These are phyloP conservation scores for Fomitopsis pulvina DNA, from an alignment of 768 basidiomycete species.

Conservation along the genomic window DNA sequence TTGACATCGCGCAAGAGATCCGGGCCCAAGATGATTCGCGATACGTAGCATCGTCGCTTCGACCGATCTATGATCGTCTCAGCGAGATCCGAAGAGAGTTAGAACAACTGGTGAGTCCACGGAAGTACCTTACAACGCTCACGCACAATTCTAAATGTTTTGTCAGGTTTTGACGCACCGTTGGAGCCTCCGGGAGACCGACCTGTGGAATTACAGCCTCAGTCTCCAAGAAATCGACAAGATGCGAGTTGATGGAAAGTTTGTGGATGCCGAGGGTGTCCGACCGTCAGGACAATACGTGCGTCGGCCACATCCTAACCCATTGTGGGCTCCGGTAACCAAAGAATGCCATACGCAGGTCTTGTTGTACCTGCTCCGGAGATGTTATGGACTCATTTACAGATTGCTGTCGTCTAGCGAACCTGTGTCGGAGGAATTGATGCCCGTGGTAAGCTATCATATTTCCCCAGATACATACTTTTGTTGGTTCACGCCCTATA, in stretches of 20 bases:
- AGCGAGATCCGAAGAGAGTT: constrained; percentile 80
- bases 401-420: constrained; percentile 89
- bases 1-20: constrained; percentile 93
- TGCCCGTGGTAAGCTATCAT: constrained; percentile 70
- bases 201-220: constrained; percentile 88
- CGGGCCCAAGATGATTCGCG: constrained; percentile 87
- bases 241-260: constrained; percentile 96
- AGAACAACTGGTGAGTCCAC: constrained; percentile 63
- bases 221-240: constrained; percentile 94
- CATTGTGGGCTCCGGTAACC: background rate
- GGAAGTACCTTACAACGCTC: background rate
- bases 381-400: constrained; percentile 97
- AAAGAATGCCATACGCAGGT: constrained; percentile 69
- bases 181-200: constrained; percentile 94
- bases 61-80: constrained; percentile 91
- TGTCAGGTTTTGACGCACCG: constrained; percentile 69
- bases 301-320: constrained; percentile 23
- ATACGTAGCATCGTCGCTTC: constrained; percentile 78
- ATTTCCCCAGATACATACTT: background rate
- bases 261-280: constrained; percentile 90
- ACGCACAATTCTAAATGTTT: background rate
- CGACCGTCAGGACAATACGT: constrained; percentile 94
- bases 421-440: constrained; percentile 96
- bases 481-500: background rate
- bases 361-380: constrained; percentile 82